phyloP scores from a whole-genome alignment of 345 rosid genomes.

The Melastoma malabathricum region DNA sequence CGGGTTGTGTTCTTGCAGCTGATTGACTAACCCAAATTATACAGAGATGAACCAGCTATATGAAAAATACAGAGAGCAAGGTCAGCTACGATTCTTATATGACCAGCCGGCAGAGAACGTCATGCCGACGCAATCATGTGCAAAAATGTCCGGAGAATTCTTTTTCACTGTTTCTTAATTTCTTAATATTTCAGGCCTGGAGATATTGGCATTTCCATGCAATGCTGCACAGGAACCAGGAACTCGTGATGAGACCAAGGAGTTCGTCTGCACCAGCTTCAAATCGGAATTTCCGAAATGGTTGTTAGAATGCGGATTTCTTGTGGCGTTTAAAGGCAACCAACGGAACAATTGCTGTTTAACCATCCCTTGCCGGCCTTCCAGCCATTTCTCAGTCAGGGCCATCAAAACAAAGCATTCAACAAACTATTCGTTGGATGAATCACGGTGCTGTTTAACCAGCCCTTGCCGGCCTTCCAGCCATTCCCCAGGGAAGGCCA shows the following conservation, averaged over 20 bases:
- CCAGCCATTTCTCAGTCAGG: no score
- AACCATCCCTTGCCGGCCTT: no score
- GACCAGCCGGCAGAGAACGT: no score
- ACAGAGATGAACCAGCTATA: conserved; percentile 57
- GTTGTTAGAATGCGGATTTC: no score
- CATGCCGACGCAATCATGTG: no score
- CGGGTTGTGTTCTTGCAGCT: conserved; percentile 30
- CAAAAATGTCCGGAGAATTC: neutral
- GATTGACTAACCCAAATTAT: conserved; percentile 83
- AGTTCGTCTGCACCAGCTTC: conserved; percentile 63
- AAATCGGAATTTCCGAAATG: conserved; percentile 59
- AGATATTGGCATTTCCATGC: conserved; percentile 84
- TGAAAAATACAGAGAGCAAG: conserved; percentile 67
- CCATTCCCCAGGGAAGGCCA: no score
- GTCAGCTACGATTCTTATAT: conserved; percentile 13
- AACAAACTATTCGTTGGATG: no score
- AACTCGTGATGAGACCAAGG: conserved; percentile 42
- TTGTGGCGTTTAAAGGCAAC: no score
- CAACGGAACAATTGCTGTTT: no score
- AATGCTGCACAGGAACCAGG: conserved; percentile 88
- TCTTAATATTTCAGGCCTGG: conserved; percentile 35
- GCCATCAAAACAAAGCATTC: no score
- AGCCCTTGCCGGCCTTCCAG: no score
- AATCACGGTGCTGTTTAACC: no score
- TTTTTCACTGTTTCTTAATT: neutral